Percentiles rank a stretch among this genome's conserved stretches.
Conservation (phyloP, 208 protist genomes). For the Leishmania guyanensis region DNA sequence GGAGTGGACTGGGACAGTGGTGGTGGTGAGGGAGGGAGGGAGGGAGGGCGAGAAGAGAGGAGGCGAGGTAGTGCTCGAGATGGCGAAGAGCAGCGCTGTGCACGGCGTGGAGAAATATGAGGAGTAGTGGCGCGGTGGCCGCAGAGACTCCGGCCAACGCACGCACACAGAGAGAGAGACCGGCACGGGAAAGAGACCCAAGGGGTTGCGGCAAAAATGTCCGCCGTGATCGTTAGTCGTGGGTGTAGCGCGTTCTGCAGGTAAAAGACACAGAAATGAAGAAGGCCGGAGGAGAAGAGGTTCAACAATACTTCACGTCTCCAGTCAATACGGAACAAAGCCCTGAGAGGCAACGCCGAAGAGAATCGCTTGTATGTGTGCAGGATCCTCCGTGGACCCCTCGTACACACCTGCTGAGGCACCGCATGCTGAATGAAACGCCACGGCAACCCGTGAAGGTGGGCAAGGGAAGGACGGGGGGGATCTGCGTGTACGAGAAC, state of each 20-base stretch:
- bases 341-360: background rate
- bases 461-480: background rate
- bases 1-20: background rate
- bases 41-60: background rate
- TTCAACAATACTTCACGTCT: background rate
- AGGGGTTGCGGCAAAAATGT: background rate
- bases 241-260: background rate
- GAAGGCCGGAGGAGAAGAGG: background rate
- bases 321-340: background rate
- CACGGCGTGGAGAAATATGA: background rate
- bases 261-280: background rate
- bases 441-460: background rate
- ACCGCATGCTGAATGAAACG: background rate
- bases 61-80: background rate
- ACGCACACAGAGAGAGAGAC: background rate
- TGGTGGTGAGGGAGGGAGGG: slow-evolving; percentile 1
- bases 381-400: background rate
- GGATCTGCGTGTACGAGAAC: background rate
- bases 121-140: background rate
- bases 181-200: background rate
- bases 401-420: background rate
- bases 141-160: background rate
- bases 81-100: background rate
- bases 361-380: background rate
- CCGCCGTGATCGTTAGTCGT: background rate